Base-by-base conservation (phyloP, 169 alveolate species). In the Theileria sp. region DNA sequence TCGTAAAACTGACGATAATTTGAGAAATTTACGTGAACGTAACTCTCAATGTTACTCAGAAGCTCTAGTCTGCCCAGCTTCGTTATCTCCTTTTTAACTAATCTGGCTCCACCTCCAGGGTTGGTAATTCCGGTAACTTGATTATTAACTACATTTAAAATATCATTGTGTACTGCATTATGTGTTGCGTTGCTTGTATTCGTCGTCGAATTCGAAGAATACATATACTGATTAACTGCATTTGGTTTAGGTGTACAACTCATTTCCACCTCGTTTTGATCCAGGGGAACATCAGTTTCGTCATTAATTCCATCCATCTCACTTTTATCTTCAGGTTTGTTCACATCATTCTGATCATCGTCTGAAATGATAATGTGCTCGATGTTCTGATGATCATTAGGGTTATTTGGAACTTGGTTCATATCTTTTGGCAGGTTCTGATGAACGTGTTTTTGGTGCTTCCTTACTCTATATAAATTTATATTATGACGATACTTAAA, bases 1-100 rank as follows among this genome's bases (percentile, higher is more conserved):
- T 93, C 96, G 71, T 92, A 93, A 34, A 93, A 34, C 54, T 73
- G 86, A 1, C 89, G 86, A 30, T 83, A 83, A 44, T 83, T 80
- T 15, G 89, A 74, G 50, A 83, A 83, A 44, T 83, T 83, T 21
- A 83, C 62, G 69, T 83, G 85, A 17, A 77, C 82, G 71, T 83
- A 83, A 66, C 60, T 64, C n/a, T 75, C 72, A 28, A 64, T 64
- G 72, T 64, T 64, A 15, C 32, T 13, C 0, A 64, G 5, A 3
- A 64, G 50, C 50, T 64, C 72, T 5, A 64, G 72, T 21, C 44
- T 64, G 32, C 72, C 72, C 50, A 64, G 72, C 7, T 21, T 64
- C 19, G 72, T 64, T 15, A 64, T 64, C 34, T 64, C 72, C 50
- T 64, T 64, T 64, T 26, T 64, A 19, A 64, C 72, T 21, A 64